These are phyloP conservation scores for Thalassiosira mediterranea DNA, from an alignment of 352 stramenopile species.

Conservation along the genomic window DNA sequence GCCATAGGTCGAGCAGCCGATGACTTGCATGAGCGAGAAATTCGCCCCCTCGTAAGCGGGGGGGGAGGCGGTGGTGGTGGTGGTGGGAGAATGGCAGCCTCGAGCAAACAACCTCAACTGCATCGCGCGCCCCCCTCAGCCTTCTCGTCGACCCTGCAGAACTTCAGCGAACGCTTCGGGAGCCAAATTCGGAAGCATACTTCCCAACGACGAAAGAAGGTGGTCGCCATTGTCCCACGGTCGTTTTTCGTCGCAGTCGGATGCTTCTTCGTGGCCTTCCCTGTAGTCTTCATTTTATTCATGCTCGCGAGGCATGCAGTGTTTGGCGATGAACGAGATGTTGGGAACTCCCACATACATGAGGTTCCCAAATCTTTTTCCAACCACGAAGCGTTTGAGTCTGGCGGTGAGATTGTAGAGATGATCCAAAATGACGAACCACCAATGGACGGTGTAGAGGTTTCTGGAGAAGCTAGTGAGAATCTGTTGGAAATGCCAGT, in stretches of 20 bases:
- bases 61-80: slow-evolving; percentile 12
- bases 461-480: too few relatives aligned
- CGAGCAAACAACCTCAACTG: neutral
- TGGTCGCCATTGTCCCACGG: slow-evolving; percentile 27
- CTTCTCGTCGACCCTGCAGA: slow-evolving; percentile 26
- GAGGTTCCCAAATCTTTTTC: slow-evolving; percentile 40
- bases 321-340: slow-evolving; percentile 53
- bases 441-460: too few relatives aligned
- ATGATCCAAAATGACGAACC: too few relatives aligned
- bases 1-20: too few relatives aligned
- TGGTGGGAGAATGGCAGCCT: slow-evolving; percentile 12
- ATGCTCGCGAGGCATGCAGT: slow-evolving; percentile 45
- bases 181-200: slow-evolving; percentile 32
- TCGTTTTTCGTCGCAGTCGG: slow-evolving; percentile 30
- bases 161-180: slow-evolving; percentile 27
- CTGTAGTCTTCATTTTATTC: slow-evolving; percentile 46
- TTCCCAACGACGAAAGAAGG: slow-evolving; percentile 14
- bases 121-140: neutral
- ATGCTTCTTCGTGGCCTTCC: slow-evolving; percentile 47
- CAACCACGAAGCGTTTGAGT: slow-evolving; percentile 7
- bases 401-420: neutral
- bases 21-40: too few relatives aligned
- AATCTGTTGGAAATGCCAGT: neutral
- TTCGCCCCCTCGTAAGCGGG: too few relatives aligned
- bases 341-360: slow-evolving; percentile 19